Percentiles rank a stretch among this genome's conserved stretches.
Conservation (phyloP, 441 rosid genomes). For the Gossypium lobatum region DNA sequence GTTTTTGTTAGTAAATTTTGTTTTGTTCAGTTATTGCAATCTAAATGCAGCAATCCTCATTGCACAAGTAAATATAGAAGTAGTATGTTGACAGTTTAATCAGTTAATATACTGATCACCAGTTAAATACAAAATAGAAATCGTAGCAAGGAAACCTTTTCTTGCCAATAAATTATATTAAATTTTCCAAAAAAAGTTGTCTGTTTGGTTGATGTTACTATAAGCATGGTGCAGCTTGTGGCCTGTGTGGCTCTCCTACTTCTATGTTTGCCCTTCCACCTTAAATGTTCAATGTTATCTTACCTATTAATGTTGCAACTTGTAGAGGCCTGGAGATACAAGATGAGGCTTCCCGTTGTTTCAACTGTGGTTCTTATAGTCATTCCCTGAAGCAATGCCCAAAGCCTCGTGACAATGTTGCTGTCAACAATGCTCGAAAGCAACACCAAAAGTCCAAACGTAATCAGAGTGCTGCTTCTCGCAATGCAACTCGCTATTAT, state of each 20-base stretch:
- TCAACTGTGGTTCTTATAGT: conserved; percentile 88
- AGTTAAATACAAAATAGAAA: not conserved
- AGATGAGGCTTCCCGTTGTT: conserved; percentile 82
- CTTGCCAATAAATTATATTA: not conserved
- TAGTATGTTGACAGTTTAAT: not conserved
- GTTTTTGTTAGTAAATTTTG: not conserved
- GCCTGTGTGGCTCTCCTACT: not conserved
- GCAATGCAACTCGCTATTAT: conserved; percentile 67
- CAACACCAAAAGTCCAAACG: conserved; percentile 55
- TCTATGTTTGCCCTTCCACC: not conserved
- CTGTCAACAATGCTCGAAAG: conserved; percentile 80
- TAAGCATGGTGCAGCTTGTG: not conserved
- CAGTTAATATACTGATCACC: not conserved
- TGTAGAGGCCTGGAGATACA: conserved; percentile 69
- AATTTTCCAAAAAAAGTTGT: not conserved
- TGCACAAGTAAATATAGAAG: not conserved
- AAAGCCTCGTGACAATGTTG: conserved; percentile 77
- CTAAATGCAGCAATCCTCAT: not conserved
- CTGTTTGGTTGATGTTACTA: not conserved
- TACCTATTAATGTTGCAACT: conserved; percentile 18
- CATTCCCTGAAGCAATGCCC: conserved; percentile 88
- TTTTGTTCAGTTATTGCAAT: not conserved
- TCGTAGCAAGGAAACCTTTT: not conserved
- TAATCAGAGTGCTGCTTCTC: conserved; percentile 53
- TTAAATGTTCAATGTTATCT: not conserved